phyloP scores from a whole-genome alignment of 1,284 basidiomycete genomes.

The Pterulicium gracile region DNA sequence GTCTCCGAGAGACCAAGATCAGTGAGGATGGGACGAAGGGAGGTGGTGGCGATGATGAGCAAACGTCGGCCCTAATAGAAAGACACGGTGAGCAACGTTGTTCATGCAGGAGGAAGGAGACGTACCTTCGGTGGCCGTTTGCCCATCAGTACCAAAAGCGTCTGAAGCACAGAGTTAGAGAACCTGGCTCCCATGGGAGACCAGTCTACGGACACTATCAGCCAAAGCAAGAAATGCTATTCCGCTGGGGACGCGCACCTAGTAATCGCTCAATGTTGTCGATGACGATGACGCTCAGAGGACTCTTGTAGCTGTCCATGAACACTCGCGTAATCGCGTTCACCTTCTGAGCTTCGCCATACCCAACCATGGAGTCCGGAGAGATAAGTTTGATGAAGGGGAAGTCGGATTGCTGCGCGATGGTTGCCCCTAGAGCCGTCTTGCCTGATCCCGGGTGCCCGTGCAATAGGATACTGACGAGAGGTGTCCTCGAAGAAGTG shows the following conservation, averaged over 20 bases:
- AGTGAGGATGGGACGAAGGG: slow-evolving; percentile 76
- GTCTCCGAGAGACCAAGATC: slow-evolving; percentile 86
- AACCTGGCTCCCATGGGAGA: slow-evolving; percentile 97
- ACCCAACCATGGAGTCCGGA: slow-evolving; percentile 96
- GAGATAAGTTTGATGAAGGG: slow-evolving; percentile 98
- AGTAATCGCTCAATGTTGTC: slow-evolving; percentile 88
- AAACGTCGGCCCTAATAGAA: slow-evolving; percentile 86
- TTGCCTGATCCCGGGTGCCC: slow-evolving; percentile 91
- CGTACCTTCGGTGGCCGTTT: slow-evolving; percentile 87
- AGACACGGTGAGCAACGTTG: slow-evolving; percentile 9
- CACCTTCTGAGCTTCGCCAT: slow-evolving; percentile 86
- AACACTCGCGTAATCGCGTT: slow-evolving; percentile 91
- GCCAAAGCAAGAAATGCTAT: slow-evolving; percentile 2
- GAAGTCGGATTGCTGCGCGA: slow-evolving; percentile 87
- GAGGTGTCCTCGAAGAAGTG: slow-evolving; percentile 81
- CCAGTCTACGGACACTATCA: slow-evolving; percentile 60
- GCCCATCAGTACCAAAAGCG: slow-evolving; percentile 82
- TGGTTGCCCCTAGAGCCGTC: slow-evolving; percentile 91
- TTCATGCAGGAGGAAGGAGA: slow-evolving; percentile 6
- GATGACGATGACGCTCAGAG: slow-evolving; percentile 93
- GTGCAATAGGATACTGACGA: slow-evolving; percentile 86
- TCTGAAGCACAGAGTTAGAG: slow-evolving; percentile 90
- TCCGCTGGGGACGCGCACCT: slow-evolving; percentile 36
- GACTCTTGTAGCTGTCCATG: slow-evolving; percentile 95
- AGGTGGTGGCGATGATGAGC: slow-evolving; percentile 88